A percentile compares a stretch with the other conserved stretches of the same genome.
phyloP scores from a whole-genome alignment of 1,284 basidiomycete genomes.

The Pyrrhoderma lamaoense region DNA sequence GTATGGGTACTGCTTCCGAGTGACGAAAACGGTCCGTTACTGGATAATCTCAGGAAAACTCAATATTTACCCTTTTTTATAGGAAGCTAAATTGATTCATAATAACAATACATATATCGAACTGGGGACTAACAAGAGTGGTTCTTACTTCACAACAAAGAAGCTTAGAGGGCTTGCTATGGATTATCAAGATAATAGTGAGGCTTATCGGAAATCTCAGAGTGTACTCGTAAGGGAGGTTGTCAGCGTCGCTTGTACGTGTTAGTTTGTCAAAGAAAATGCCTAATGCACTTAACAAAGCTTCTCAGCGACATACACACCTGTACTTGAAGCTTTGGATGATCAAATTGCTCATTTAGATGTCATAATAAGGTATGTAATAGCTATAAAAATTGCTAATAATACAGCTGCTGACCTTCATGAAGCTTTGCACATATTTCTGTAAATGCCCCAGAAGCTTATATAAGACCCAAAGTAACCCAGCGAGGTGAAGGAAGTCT shows the following conservation, averaged over 20 bases:
- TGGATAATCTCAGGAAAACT: too few relatives aligned
- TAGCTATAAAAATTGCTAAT: neutral
- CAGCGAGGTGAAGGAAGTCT: conserved; percentile 77
- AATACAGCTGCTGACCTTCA: neutral
- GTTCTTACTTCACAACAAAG: conserved; percentile 88
- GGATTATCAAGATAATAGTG: conserved; percentile 66
- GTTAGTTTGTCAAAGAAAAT: neutral
- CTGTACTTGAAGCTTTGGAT: conserved; percentile 88
- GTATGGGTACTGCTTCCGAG: conserved; percentile 90
- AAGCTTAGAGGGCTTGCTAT: conserved; percentile 67
- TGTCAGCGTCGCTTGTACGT: conserved; percentile 82
- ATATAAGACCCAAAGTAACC: conserved; percentile 74
- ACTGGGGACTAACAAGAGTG: conserved; percentile 81
- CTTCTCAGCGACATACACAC: conserved; percentile 74
- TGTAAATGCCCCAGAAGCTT: conserved; percentile 78
- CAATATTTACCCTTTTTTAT: too few relatives aligned
- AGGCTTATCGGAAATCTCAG: conserved; percentile 72
- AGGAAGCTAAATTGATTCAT: conserved; percentile 79
- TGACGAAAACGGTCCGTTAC: conserved; percentile 79
- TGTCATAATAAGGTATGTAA: conserved; percentile 80
- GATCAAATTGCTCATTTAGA: conserved; percentile 86
- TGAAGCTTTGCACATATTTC: conserved; percentile 85
- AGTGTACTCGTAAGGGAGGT: conserved; percentile 87
- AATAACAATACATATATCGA: conserved; percentile 76
- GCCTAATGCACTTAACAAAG: neutral